Evolutionary conservation across 441 rosid species (phyloP), one percentile per base, ranked within the genome.

Genomic region (Isatis lusitanica): DNA sequence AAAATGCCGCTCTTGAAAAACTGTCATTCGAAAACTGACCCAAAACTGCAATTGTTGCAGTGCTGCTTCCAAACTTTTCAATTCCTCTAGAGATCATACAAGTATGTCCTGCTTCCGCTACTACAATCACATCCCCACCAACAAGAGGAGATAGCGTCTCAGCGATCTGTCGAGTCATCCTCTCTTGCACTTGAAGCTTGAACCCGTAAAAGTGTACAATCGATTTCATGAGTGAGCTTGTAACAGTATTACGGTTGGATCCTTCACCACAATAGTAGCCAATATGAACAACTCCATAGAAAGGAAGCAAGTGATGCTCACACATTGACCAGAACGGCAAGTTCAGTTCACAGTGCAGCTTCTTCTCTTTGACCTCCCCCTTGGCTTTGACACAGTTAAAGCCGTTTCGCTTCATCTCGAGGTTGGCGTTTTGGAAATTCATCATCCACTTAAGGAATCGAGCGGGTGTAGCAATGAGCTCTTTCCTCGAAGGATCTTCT

Each of bases 171-270:
- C 88, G 76, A 55, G 95, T 90, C 39, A 95, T 89, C 61, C 98
- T 86, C 83, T 95, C 99, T 79, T 95, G 99, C 70, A 95, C 97
- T 81, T 95, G 99, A 69, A 95, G 97, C 90, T 93, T 95, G 78
- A 88, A 90, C 64, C 99, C 97, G 33, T 86, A 91, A 63, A 85
- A 93, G 71, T 88, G 95, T 11, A 95, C 95, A 53, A 91, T 77
- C 0, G 97, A 91, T 76, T 88, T 91, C 24, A 95, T 39, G 62
- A 83, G 82, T 16, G 93, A 80, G 55, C 66, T 89, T 62, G 78
- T 81, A 17, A 86, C 53, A 61, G 74, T 7, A 10, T 11, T 67
- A 26, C 87, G 86, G 71, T 55, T 77, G 35, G 57, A 71, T 55
- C 88, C 98, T 81, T 84, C 83, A 4, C 74, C 69, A 42, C 67